Evolutionary conservation across 2,329 filamentous ascomycete species (phyloP).

Genomic region (Colletotrichum liriopes): DNA sequence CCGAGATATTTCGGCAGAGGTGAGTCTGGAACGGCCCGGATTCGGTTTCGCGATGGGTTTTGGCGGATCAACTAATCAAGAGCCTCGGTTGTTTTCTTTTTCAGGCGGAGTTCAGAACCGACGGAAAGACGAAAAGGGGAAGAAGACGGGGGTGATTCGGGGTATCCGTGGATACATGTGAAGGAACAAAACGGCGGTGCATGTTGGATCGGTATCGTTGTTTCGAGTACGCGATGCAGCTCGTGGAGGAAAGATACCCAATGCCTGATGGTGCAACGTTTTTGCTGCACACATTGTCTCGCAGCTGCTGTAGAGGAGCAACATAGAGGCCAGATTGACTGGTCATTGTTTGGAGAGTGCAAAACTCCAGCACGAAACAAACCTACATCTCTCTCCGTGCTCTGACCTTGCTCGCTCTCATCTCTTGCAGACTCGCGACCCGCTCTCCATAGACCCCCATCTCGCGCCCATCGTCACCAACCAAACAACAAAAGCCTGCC

Average conservation of each 20-base stretch:
- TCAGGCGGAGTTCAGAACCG: conserved; percentile 65
- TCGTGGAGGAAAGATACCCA: conserved; percentile 1
- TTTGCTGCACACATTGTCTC: not conserved
- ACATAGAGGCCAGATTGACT: not conserved
- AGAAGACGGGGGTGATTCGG: conserved; percentile 58
- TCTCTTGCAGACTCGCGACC: conserved; percentile 1
- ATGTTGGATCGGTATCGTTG: not conserved
- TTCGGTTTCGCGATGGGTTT: conserved; percentile 52
- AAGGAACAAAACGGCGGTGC: conserved; percentile 3
- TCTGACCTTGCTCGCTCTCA: not conserved
- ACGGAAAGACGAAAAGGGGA: conserved; percentile 67
- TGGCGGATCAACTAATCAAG: conserved; percentile 27
- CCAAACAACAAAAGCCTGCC: conserved; percentile 47
- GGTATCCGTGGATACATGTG: conserved; percentile 58
- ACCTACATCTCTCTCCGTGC: not conserved
- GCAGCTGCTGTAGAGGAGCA: not conserved
- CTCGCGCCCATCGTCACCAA: not conserved
- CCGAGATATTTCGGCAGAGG: conserved; percentile 64
- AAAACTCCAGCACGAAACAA: not conserved
- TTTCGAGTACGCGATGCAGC: conserved; percentile 1
- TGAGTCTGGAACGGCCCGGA: conserved; percentile 49
- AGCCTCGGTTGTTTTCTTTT: conserved; percentile 10
- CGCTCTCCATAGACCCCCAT: not conserved
- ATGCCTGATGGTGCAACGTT: not conserved
- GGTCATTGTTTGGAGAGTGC: not conserved